Evolutionary conservation across 2,329 filamentous ascomycete genomes (phyloP).

Genomic region (Calonectria pauciramosa): DNA sequence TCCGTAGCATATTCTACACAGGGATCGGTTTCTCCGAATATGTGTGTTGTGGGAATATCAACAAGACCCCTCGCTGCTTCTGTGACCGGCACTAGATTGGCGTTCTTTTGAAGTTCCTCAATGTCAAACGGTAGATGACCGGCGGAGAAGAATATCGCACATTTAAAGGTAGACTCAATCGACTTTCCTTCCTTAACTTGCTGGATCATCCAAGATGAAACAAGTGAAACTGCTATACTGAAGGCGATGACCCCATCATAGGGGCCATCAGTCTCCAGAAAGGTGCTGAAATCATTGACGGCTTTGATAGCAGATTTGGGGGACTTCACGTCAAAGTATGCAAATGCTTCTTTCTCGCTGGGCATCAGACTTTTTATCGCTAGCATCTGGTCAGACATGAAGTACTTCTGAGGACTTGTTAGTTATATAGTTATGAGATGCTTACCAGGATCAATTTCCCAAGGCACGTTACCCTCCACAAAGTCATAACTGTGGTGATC

Average conservation of each 20-base stretch:
- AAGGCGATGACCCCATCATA: constrained; percentile 3
- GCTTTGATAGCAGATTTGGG: not conserved
- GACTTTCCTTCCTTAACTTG: not conserved
- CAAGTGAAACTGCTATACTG: not conserved
- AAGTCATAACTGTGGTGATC: not conserved
- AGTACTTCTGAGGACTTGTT: too few relatives aligned
- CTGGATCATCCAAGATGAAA: not conserved
- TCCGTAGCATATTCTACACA: not conserved
- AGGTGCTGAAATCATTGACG: not conserved
- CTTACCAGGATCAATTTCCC: not conserved
- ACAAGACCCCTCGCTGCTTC: not conserved
- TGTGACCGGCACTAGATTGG: not conserved
- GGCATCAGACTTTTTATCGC: not conserved
- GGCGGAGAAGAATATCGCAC: not conserved
- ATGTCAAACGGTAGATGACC: not conserved
- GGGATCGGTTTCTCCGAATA: not conserved
- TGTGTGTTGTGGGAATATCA: not conserved
- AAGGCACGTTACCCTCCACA: not conserved
- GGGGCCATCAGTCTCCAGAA: not conserved
- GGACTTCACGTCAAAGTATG: not conserved
- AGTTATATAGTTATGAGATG: not conserved
- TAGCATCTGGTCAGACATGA: not conserved
- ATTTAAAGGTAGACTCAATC: not conserved
- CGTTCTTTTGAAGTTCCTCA: not conserved
- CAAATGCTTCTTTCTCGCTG: not conserved